Evolutionary conservation across 139 green algal species (phyloP).

Genomic region (Ostreobium quekettii): DNA sequence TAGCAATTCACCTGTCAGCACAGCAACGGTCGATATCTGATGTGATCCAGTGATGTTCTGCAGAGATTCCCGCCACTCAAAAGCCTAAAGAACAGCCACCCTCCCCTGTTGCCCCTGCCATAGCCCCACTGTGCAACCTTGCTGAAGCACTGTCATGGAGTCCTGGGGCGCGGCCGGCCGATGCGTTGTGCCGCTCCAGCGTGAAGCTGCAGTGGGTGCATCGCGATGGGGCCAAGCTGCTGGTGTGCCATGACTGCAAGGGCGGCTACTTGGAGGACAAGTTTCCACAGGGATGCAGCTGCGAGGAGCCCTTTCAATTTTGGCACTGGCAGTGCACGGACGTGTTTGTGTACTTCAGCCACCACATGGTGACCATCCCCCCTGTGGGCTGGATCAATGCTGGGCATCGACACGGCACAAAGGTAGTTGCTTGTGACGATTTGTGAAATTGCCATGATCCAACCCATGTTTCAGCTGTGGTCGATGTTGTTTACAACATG

Average conservation of each 20-base stretch:
- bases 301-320: conserved; percentile 23
- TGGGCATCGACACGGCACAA: conserved; percentile 58
- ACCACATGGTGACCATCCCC: conserved; percentile 63
- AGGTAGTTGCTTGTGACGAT: no score
- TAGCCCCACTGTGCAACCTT: conserved; percentile 1
- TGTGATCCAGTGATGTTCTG: no score
- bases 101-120: conserved; percentile 3
- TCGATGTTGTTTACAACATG: no score
- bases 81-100: no score
- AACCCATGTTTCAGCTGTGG: neutral
- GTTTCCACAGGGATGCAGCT: conserved; percentile 23
- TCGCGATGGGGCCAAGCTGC: conserved; percentile 33
- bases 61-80: no score
- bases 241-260: conserved; percentile 80
- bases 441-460: neutral
- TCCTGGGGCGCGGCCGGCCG: conserved; percentile 1
- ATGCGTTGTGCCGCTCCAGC: no score
- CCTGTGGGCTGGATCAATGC: conserved; percentile 59
- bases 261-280: conserved; percentile 61
- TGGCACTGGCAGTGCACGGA: conserved; percentile 59
- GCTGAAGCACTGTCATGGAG: conserved; percentile 8
- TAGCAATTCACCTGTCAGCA: no score
- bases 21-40: no score
- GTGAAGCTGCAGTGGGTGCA: no score
- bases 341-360: conserved; percentile 77